These are phyloP conservation scores for Parathielavia hyrcaniae DNA, from an alignment of 495 filamentous ascomycete species.

Conservation along the genomic window DNA sequence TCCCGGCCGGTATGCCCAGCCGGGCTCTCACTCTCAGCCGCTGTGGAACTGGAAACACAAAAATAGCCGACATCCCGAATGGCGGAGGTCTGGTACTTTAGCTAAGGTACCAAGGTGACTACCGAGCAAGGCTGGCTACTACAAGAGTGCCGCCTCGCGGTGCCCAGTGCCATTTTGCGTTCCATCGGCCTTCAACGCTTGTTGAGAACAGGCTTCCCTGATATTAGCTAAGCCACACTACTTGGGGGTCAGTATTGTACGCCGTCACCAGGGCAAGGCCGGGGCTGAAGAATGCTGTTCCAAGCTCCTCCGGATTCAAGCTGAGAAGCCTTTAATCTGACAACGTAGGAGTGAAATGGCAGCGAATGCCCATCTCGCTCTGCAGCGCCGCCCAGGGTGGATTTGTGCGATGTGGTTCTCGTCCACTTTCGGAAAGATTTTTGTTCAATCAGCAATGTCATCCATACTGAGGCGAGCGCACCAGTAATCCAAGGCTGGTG, in stretches of 20 bases:
- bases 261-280: constrained; percentile 6
- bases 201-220: not conserved
- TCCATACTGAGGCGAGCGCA: not conserved
- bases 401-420: not conserved
- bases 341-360: not conserved
- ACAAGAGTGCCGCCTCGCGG: not conserved
- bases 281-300: constrained; percentile 1
- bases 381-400: not conserved
- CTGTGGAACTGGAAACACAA: constrained; percentile 24
- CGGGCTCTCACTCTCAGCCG: constrained; percentile 8
- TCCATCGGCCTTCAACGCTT: not conserved
- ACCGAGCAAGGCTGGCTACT: not conserved
- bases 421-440: not conserved
- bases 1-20: constrained; percentile 7
- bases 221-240: constrained; percentile 6
- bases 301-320: not conserved
- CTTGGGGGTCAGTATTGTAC: not conserved
- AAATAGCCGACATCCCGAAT: not conserved
- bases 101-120: not conserved
- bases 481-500: not conserved
- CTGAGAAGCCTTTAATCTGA: not conserved
- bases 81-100: not conserved
- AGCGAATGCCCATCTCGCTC: not conserved
- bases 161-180: not conserved
- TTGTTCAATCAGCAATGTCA: constrained; percentile 5